These are phyloP conservation scores for Dysphania ambrosioides DNA, from an alignment of 148 eudicot genomes.

Conservation along the genomic window DNA sequence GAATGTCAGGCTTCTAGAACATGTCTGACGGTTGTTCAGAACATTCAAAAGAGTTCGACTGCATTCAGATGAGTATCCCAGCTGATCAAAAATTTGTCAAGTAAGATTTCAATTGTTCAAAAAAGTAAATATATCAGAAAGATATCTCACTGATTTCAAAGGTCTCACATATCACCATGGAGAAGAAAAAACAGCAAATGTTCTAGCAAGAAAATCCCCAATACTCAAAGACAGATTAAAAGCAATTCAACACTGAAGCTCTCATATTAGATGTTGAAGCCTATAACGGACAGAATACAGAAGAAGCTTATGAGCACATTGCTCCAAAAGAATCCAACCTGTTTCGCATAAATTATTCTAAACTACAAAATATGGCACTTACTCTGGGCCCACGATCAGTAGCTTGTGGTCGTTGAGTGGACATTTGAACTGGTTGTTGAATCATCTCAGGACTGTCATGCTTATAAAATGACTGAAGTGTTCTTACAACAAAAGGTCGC, in stretches of 20 bases:
- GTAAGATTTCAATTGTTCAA: not conserved
- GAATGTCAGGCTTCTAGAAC: not conserved
- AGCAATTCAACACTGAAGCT: not conserved
- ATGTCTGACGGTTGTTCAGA: not conserved
- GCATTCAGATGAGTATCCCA: not conserved
- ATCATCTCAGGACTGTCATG: slow-evolving; percentile 81
- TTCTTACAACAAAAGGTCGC: slow-evolving; percentile 79
- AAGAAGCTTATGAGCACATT: not conserved
- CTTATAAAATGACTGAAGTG: slow-evolving; percentile 80
- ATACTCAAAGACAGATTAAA: not conserved
- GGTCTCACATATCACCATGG: not conserved
- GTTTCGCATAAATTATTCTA: not conserved
- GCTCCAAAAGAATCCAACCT: not conserved
- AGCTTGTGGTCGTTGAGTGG: slow-evolving; percentile 48
- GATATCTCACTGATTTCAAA: not conserved
- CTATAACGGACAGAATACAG: not conserved
- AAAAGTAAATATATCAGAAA: not conserved
- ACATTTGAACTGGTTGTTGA: slow-evolving; percentile 49
- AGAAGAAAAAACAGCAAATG: not conserved
- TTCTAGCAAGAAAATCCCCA: not conserved
- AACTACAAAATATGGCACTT: slow-evolving; percentile 34
- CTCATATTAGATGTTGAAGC: not conserved
- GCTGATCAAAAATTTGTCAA: not conserved
- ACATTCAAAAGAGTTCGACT: not conserved
- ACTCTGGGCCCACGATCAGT: slow-evolving; percentile 87